phyloP scores from a whole-genome alignment of 176 grass and related monocot species.

The Avena atlantica region DNA sequence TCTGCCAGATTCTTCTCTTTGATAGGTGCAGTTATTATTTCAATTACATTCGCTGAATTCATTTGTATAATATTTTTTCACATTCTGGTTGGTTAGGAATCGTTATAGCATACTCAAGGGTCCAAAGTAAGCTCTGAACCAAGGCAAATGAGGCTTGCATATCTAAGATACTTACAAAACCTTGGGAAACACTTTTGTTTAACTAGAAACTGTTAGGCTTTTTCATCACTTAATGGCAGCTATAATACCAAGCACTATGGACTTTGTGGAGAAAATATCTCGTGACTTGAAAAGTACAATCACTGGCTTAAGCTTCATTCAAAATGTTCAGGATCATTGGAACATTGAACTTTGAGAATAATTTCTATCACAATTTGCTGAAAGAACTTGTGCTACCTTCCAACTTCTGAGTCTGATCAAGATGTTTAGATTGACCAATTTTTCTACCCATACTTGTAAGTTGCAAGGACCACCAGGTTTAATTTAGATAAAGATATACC shows the following conservation, averaged over 20 bases:
- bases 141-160: background rate
- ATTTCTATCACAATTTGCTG: conserved; percentile 4
- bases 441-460: conserved; percentile 5
- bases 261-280: conserved; percentile 18
- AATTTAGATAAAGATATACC: background rate
- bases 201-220: background rate
- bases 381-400: conserved; percentile 3
- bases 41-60: conserved; percentile 2
- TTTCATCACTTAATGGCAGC: background rate
- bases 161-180: conserved; percentile 6
- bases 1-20: conserved; percentile 91
- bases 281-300: background rate
- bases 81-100: conserved; percentile 8
- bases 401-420: background rate
- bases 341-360: conserved; percentile 4
- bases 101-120: conserved; percentile 4
- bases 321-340: background rate
- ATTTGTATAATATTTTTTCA: conserved; percentile 11
- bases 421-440: conserved; percentile 4
- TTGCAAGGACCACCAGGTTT: background rate
- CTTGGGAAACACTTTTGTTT: background rate
- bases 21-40: conserved; percentile 56
- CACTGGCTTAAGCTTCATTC: background rate
- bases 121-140: background rate
- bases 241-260: conserved; percentile 1